Base-by-base conservation (phyloP, 73 alveolate genomes). In the Paramecium sonneborni region DNA sequence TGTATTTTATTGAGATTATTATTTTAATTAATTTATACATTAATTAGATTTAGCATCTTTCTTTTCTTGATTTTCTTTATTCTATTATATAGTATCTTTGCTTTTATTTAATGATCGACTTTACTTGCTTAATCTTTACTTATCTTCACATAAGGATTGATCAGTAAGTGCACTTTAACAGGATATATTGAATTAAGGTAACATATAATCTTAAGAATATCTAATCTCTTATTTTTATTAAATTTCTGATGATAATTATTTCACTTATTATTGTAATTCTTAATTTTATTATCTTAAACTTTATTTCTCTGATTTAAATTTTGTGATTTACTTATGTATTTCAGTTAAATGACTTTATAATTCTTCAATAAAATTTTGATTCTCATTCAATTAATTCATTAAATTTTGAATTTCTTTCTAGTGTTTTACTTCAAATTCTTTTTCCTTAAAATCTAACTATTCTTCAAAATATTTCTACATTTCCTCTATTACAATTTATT, bases 391-490 rank as follows among this genome's bases (percentile, higher is more conserved):
- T 72, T 72, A 41, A 14, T 1, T 72, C 86, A 72, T 72, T 18
- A 72, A 72, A 34, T 37, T 35, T 34, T 3, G 6, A 7, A 35
- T 37, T 72, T 34, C 55, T 3, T 34, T 28, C 11, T 72, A 3
- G 32, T 72, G 57, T 72, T 72, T 38, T 37, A 3, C 4, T 72
- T 72, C 44, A 20, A 72, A 30, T 72, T 32, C 55, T 37, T 35
- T 28, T 30, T 72, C 86, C 15, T 72, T 72, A 5, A 21, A 1
- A 35, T 32, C 34, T 10, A 3, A 28, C 3, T 72, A 72, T 34
- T 72, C 86, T 35, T 72, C 86, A 72, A 28, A 72, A 34, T 72
- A 72, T 38, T 32, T 38, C 11, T 72, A 72, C 86, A 72, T 72
- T 18, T 72, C 55, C 14, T 72, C 55, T 11, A 32, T 35, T 1